Percentiles rank a stretch among this genome's conserved stretches.
phyloP scores from a whole-genome alignment of 805 yeast species.

The Kodamaea laetipori region DNA sequence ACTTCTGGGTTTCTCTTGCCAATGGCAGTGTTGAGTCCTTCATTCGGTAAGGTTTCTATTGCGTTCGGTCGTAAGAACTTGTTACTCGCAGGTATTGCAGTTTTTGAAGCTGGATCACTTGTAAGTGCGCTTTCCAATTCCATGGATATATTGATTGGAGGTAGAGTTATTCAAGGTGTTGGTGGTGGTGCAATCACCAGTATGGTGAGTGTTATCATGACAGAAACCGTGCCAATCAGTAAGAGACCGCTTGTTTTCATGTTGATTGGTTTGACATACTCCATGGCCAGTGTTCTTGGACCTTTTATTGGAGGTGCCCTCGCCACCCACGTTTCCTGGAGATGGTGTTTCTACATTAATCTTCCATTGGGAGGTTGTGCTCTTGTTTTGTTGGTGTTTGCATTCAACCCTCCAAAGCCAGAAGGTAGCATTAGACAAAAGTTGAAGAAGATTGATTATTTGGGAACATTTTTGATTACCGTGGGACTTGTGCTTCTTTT shows the following conservation, averaged over 20 bases:
- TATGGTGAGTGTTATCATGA: conserved; percentile 54
- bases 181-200: conserved; percentile 73
- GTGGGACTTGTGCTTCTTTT: conserved; percentile 47
- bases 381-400: conserved; percentile 35
- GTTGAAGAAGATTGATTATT: conserved; percentile 46
- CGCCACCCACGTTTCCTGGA: conserved; percentile 59
- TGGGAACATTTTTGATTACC: conserved; percentile 48
- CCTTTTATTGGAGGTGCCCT: conserved; percentile 70
- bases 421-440: conserved; percentile 39
- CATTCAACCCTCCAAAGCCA: conserved; percentile 51
- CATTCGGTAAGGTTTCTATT: conserved; percentile 59
- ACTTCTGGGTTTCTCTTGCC: conserved; percentile 56
- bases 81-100: conserved; percentile 46
- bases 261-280: conserved; percentile 44
- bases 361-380: conserved; percentile 64
- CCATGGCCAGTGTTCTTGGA: conserved; percentile 56
- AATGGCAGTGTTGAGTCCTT: conserved; percentile 51
- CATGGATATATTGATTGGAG: conserved; percentile 67
- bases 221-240: conserved; percentile 52
- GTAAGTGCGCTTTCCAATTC: conserved; percentile 54
- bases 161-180: conserved; percentile 68
- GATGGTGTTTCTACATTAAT: conserved; percentile 76
- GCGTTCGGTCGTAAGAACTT: conserved; percentile 58
- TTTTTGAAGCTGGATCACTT: conserved; percentile 66
- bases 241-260: conserved; percentile 43